Base-by-base conservation (phyloP, 306 rosid genomes). In the Cucumis hystrix region DNA sequence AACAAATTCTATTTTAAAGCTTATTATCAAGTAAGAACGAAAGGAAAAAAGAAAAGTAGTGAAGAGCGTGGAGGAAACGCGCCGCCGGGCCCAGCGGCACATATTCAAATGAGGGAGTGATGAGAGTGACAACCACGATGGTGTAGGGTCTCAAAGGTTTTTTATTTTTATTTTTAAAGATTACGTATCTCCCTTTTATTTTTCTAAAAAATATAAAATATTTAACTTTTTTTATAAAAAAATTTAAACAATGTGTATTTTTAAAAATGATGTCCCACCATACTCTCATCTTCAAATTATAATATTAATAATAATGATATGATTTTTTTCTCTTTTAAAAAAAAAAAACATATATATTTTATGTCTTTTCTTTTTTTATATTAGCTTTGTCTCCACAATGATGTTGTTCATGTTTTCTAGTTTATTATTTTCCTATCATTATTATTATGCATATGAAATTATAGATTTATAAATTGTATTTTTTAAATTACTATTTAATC, bases 71-170 rank as follows among this genome's bases (percentile, higher is more conserved):
- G 0, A 0, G 2, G 0, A 28, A 10, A 73, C 77, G 76, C 60
- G 41, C 76, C 40, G 11, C 25, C 59, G 62, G 77, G 77, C 4
- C 77, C 77, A 47, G 49, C 63, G 47, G 62, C 30, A 73, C 63
- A 73, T 73, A 73, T 73, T 73, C 63, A 73, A 72, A 71, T 73
- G 18, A 33, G 33, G 77, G 18, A 5, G 77, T 10, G 77, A 18
- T 73, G 77, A 73, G 47, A 33, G 77, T 73, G 77, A 73, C 77
- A 73, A 33, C 77, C 77, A 54, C 63, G 62, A 54, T 54, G 77
- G 8, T 5, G 60, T 73, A 23, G 28, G 25, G 1, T 43, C 30
- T 15, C 7, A 4, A 3, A 3, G 43, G 6, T 52, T 16, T 51
- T 47, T 12, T 43, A 43, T 69, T 69, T 41, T 43, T 1, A 10